Conservation (phyloP, 805 yeast species). For the Zygoascus biomembranicola region DNA sequence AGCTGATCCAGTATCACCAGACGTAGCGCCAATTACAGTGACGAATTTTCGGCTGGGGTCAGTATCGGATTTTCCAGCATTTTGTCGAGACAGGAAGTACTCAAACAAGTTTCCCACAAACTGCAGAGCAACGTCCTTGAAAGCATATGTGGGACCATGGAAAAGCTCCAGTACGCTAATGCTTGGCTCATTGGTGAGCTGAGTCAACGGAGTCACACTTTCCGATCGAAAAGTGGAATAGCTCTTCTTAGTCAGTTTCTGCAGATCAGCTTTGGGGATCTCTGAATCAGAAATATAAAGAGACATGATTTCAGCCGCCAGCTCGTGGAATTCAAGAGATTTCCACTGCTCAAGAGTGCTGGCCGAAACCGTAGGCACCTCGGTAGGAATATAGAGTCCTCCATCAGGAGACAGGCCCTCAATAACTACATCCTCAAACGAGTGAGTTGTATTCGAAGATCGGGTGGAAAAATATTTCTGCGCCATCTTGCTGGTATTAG, state of each 20-base stretch:
- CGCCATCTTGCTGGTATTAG: slow-evolving; percentile 1
- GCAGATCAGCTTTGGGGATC: slow-evolving; percentile 63
- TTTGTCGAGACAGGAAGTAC: slow-evolving; percentile 74
- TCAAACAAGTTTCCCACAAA: slow-evolving; percentile 96
- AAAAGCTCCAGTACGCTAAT: slow-evolving; percentile 81
- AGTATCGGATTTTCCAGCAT: slow-evolving; percentile 38
- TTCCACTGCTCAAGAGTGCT: slow-evolving; percentile 61
- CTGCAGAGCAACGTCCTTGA: slow-evolving; percentile 97
- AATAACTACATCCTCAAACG: slow-evolving; percentile 35
- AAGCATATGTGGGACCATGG: slow-evolving; percentile 99
- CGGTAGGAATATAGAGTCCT: slow-evolving; percentile 85
- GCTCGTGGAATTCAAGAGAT: slow-evolving; percentile 67
- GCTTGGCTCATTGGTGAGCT: slow-evolving; percentile 46
- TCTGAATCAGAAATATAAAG: slow-evolving; percentile 66
- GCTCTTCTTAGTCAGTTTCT: slow-evolving; percentile 53
- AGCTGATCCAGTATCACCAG: slow-evolving; percentile 99
- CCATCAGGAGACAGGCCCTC: slow-evolving; percentile 94
- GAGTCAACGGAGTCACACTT: slow-evolving; percentile 76
- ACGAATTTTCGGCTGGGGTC: slow-evolving; percentile 61
- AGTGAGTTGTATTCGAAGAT: slow-evolving; percentile 25
- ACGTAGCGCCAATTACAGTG: slow-evolving; percentile 98
- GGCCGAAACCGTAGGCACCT: slow-evolving; percentile 58
- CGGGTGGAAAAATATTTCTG: slow-evolving; percentile 33
- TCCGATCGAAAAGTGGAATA: slow-evolving; percentile 85
- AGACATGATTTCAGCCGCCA: slow-evolving; percentile 81